Evolutionary conservation across 306 rosid genomes (phyloP), one percentile per base, ranked within the genome.

Genomic region (Abrus pulchellus): DNA sequence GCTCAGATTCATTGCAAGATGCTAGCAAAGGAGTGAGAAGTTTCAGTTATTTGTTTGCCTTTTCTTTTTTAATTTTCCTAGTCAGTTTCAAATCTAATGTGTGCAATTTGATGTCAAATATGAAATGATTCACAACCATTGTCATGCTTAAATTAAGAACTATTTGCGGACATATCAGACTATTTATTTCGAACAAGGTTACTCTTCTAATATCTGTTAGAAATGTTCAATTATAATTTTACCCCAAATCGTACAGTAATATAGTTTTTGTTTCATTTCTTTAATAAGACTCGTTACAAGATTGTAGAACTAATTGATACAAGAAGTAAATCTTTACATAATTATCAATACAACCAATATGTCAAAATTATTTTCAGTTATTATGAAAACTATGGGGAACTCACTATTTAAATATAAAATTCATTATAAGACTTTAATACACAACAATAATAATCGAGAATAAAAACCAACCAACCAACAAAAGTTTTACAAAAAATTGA

Each of bases 51-150:
- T 67, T 65, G 4, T 13, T 43, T 20, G 20, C 20, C 20, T 61
- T 57, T 74, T 44, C 32, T 61, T 0, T 8, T 75, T 48, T 47
- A 30, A 53, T 47, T 67, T 20, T 13, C 3, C 3, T 60, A 12
- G 47, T 60, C 30, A 14, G 33, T 61, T 47, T 61, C 7, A 47
- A 59, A 47, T 74, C 4, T 41, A 8, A 29, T 29, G 9, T 41
- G 44, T 40, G 52, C 60, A 44, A 30, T 60, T n/a, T 57, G 2
- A 28, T 44, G 70, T 44, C 79, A 75, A 55, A 59, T 44, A 11
- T 28, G 40, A 29, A 61, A 12, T 80, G 13, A 38, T 28, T 1
- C 11, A 48, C 44, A 6, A 62, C 43, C 13, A 6, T 12, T 14
- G 1, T 72, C 65, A 7, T 9, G 8, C 10, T 44, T 68, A 1